These are phyloP conservation scores for Hypoxylon fuscum DNA, from an alignment of 495 filamentous ascomycete species.

Conservation along the genomic window DNA sequence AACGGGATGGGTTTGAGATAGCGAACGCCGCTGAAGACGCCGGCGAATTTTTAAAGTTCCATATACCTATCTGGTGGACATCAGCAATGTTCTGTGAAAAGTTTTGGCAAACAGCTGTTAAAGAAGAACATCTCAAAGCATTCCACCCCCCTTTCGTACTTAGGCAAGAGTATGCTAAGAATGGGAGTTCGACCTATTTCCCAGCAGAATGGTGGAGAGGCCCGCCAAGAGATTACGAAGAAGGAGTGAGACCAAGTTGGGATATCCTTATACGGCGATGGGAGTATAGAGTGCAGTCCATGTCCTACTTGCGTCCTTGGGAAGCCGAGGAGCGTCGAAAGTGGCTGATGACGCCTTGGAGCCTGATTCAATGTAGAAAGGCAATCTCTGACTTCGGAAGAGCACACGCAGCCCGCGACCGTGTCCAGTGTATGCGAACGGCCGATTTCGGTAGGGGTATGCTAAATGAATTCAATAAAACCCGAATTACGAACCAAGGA, in stretches of 20 bases:
- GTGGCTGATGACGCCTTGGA: background rate
- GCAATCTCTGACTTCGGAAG: background rate
- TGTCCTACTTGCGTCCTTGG: background rate
- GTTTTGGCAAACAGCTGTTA: background rate
- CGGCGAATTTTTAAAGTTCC: no score
- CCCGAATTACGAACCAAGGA: no score
- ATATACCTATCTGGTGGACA: constrained; percentile 2
- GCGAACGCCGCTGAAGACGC: no score
- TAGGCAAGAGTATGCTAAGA: no score
- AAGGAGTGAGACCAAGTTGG: background rate
- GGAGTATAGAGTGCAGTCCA: background rate
- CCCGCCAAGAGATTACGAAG: background rate
- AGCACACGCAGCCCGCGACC: background rate
- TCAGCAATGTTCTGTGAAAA: background rate
- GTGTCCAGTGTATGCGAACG: background rate
- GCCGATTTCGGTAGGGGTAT: no score
- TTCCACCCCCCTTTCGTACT: no score
- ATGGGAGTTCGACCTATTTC: no score
- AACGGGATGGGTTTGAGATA: no score
- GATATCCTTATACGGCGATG: no score
- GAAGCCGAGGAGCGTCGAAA: background rate
- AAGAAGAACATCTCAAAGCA: background rate
- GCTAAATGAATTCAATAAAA: no score
- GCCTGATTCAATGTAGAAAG: background rate
- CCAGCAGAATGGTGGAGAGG: background rate